Evolutionary conservation across 345 rosid species (phyloP).

Genomic region (Citrus inodora): DNA sequence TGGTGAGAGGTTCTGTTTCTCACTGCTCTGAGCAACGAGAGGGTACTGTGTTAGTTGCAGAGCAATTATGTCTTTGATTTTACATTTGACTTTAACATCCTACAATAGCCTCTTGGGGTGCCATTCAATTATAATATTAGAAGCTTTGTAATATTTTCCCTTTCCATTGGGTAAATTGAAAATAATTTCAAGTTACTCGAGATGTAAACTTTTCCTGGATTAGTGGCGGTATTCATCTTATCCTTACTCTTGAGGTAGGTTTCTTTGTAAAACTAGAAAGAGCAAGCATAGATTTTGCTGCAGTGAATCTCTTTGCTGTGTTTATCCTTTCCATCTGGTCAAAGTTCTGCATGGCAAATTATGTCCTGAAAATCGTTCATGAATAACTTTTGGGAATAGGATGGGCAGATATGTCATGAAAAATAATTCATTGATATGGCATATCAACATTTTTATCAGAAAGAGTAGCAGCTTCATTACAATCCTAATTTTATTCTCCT

Average conservation of each 20-base stretch:
- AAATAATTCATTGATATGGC: background rate
- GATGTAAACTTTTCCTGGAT: background rate
- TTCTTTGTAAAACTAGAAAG: conserved; percentile 1
- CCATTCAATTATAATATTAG: background rate
- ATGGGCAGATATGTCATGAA: background rate
- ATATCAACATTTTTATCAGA: background rate
- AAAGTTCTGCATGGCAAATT: background rate
- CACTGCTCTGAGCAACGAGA: background rate
- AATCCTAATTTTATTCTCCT: background rate
- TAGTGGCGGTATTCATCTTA: background rate
- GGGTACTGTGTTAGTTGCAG: background rate
- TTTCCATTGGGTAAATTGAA: background rate
- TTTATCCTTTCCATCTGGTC: background rate
- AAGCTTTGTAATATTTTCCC: background rate
- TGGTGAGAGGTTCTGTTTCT: background rate
- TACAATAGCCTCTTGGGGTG: background rate
- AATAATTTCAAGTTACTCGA: background rate
- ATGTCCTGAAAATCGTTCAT: background rate
- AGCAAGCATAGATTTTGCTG: background rate
- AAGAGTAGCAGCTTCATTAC: background rate
- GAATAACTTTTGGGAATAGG: background rate
- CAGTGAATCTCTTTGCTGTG: background rate
- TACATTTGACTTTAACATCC: background rate
- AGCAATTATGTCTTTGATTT: background rate
- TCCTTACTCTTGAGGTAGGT: background rate